Evolutionary conservation across 208 protist genomes (phyloP).

Genomic region (Leishmania guyanensis): DNA sequence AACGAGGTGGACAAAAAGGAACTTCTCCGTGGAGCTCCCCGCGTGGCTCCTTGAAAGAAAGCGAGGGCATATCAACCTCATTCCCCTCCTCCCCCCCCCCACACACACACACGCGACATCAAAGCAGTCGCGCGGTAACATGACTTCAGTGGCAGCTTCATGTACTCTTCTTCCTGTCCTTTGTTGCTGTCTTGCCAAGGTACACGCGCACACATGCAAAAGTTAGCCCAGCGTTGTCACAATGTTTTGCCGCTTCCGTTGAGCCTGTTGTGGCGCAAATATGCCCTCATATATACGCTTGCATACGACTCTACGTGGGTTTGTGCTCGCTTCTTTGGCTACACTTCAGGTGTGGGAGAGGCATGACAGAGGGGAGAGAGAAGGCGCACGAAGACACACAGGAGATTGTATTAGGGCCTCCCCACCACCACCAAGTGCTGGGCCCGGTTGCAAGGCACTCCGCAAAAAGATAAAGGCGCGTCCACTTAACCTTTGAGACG

Average conservation of each 20-base stretch:
- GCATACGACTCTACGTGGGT: neutral
- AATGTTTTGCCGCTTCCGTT: neutral
- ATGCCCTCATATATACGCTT: neutral
- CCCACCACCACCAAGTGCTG: neutral
- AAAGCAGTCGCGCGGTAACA: neutral
- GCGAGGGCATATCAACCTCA: neutral
- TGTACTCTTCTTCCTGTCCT: neutral
- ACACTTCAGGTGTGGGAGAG: neutral
- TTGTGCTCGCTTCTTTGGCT: neutral
- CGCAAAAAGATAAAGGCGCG: neutral
- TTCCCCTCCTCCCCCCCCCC: neutral
- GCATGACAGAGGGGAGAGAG: neutral
- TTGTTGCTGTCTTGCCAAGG: neutral
- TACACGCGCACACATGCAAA: neutral
- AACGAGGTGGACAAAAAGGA: neutral
- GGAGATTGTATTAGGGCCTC: neutral
- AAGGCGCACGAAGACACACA: neutral
- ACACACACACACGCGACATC: neutral
- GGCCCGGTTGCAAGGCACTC: neutral
- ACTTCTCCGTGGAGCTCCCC: neutral
- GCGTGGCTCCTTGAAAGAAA: neutral
- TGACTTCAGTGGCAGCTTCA: neutral
- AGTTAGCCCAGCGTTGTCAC: neutral
- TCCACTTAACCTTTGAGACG: neutral
- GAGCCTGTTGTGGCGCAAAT: neutral